Conservation (phyloP, 2,329 filamentous ascomycete genomes). For the Coniochaeta hoffmannii region DNA sequence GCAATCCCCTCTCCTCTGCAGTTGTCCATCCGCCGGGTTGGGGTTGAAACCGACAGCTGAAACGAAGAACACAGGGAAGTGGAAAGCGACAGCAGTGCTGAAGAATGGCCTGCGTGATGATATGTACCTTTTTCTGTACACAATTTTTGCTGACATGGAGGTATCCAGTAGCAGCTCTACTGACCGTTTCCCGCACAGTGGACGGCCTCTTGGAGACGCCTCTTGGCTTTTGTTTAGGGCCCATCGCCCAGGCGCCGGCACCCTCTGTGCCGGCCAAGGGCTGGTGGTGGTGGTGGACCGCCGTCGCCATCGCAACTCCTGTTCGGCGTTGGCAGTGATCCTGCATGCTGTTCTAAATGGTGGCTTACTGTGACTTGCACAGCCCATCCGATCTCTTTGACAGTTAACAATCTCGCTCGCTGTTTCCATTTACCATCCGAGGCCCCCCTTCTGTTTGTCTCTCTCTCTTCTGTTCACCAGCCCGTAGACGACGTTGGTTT, state of each 20-base stretch:
- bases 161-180: not conserved
- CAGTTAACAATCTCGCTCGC: not conserved
- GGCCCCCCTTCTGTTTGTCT: not conserved
- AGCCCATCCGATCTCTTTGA: not conserved
- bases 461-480: not conserved
- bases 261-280: not conserved
- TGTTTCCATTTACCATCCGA: conserved; percentile 1
- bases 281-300: not conserved
- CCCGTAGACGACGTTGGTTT: not conserved
- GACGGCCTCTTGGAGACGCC: not conserved
- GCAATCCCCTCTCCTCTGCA: too few relatives aligned
- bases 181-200: not conserved
- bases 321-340: not conserved
- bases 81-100: not conserved
- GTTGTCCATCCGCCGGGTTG: not conserved
- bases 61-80: not conserved
- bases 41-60: not conserved
- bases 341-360: not conserved
- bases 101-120: not conserved
- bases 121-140: too few relatives aligned
- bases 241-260: not conserved
- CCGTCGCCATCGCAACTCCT: not conserved
- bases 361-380: not conserved
- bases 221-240: not conserved
- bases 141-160: too few relatives aligned